Percentiles rank a stretch among this genome's conserved stretches.
phyloP scores from a whole-genome alignment of 2,329 filamentous ascomycete species.

The Sclerotinia spermophila region DNA sequence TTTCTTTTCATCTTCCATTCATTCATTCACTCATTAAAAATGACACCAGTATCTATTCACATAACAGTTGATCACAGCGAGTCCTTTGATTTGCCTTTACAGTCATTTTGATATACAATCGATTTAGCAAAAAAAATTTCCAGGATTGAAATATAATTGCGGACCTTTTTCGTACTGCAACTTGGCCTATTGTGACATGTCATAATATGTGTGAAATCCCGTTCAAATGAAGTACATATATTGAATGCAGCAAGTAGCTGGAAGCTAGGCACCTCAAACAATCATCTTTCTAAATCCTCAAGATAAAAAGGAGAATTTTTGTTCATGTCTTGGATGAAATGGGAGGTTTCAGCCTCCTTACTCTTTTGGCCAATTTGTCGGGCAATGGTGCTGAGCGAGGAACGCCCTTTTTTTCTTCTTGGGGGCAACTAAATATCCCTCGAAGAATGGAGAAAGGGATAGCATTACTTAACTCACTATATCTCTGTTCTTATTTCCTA shows the following conservation, averaged over 20 bases:
- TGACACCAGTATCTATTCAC: not conserved
- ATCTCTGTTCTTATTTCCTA: not conserved
- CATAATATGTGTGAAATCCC: not conserved
- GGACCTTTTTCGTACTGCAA: not conserved
- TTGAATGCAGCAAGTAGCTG: not conserved
- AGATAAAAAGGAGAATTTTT: not conserved
- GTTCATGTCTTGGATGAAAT: not conserved
- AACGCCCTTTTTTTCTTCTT: not conserved
- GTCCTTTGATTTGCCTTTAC: not conserved
- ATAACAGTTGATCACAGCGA: not conserved
- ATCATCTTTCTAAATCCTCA: not conserved
- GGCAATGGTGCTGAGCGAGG: not conserved
- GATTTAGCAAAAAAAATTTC: not conserved
- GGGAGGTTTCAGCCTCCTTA: conserved; percentile 1
- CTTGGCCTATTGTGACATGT: not conserved
- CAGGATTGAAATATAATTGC: not conserved
- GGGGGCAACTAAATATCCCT: not conserved
- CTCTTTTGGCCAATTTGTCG: not conserved
- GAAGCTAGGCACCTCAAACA: not conserved
- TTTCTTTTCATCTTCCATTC: not conserved
- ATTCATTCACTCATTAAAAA: not conserved
- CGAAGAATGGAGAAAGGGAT: not conserved
- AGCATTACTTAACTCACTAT: not conserved
- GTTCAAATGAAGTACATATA: not conserved
- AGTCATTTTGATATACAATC: not conserved